These are phyloP conservation scores for Aureobasidium subglaciale DNA, from an alignment of 2,329 filamentous ascomycete species.

Conservation along the genomic window DNA sequence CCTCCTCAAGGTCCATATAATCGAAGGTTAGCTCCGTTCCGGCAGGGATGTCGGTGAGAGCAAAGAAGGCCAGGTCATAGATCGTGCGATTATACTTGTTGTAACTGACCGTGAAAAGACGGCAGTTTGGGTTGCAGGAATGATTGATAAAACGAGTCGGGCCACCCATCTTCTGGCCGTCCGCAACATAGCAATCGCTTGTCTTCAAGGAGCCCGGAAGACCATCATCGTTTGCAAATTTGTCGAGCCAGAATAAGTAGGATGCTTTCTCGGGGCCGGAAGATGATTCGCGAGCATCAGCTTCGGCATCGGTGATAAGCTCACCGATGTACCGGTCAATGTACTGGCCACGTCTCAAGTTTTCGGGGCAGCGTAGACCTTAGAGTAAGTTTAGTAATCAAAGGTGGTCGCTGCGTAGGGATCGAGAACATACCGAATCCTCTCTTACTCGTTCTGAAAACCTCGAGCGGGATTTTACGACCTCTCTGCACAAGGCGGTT, in stretches of 20 bases:
- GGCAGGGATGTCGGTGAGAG: constrained; percentile 56
- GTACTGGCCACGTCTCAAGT: constrained; percentile 66
- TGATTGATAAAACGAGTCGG: constrained; percentile 80
- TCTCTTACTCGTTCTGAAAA: constrained; percentile 66
- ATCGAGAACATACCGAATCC: constrained; percentile 57
- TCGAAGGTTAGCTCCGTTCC: constrained; percentile 72
- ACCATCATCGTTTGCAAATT: constrained; percentile 57
- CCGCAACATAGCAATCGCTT: constrained; percentile 40
- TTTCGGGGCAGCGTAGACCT: constrained; percentile 53
- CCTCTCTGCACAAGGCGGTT: constrained; percentile 73
- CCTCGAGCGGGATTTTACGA: constrained; percentile 61
- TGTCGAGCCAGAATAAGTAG: constrained; percentile 76
- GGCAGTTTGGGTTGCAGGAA: constrained; percentile 69
- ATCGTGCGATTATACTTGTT: constrained; percentile 67
- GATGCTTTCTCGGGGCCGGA: constrained; percentile 62
- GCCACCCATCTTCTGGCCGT: constrained; percentile 69
- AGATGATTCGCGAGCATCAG: constrained; percentile 54
- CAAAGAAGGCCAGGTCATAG: constrained; percentile 73
- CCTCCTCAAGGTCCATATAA: constrained; percentile 60
- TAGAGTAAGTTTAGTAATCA: background rate
- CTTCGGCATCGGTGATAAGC: constrained; percentile 48
- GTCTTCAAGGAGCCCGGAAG: constrained; percentile 32
- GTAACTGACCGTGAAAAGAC: constrained; percentile 71
- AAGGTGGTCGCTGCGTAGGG: background rate
- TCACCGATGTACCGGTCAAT: constrained; percentile 71